Evolutionary conservation across 1,139 yeast genomes (phyloP).

Genomic region (Geotrichum reessii): DNA sequence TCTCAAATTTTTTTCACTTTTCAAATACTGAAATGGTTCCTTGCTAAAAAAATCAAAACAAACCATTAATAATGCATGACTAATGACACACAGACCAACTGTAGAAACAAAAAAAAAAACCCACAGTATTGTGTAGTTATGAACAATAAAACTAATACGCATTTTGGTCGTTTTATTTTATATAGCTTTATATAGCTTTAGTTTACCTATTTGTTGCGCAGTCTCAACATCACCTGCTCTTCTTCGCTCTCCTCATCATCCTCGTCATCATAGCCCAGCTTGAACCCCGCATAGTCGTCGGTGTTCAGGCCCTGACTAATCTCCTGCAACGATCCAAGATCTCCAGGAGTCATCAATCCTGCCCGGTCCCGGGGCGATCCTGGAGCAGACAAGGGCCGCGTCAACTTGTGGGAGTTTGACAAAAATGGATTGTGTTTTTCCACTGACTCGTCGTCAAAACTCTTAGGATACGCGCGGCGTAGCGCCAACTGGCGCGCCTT

Average conservation of each 20-base stretch:
- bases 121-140: no score
- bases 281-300: conserved; percentile 78
- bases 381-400: conserved; percentile 91
- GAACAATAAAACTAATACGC: no score
- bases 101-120: no score
- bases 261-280: conserved; percentile 42
- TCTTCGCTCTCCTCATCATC: conserved; percentile 30
- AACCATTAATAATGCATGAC: neutral
- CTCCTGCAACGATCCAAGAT: conserved; percentile 92
- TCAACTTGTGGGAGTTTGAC: conserved; percentile 51
- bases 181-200: neutral
- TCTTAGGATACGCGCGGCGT: conserved; percentile 89
- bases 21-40: neutral
- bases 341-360: conserved; percentile 94
- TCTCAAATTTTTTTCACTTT: no score
- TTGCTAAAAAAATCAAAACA: neutral
- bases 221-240: neutral
- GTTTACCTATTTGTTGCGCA: neutral
- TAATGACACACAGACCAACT: neutral
- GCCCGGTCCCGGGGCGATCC: conserved; percentile 70
- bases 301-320: conserved; percentile 66
- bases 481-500: conserved; percentile 91
- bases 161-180: no score
- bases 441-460: conserved; percentile 43
- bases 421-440: conserved; percentile 10